Percentiles rank a stretch among this genome's conserved stretches.
phyloP scores from a whole-genome alignment of 768 basidiomycete genomes.

The Mycena vitilis region DNA sequence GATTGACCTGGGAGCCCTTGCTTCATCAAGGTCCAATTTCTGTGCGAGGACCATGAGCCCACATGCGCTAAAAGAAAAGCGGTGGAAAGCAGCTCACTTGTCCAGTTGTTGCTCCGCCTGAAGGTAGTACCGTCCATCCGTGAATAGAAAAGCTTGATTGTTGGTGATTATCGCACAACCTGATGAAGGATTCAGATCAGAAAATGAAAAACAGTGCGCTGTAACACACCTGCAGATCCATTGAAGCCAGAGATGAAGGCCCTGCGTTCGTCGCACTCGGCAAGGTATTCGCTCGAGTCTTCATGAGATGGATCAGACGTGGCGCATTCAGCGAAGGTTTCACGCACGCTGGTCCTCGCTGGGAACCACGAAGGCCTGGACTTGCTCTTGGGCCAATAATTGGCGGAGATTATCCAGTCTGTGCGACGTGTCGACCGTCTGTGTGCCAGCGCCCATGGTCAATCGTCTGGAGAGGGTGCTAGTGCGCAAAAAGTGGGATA shows the following conservation, averaged over 20 bases:
- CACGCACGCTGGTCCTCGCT: constrained; percentile 93
- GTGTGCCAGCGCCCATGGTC: constrained; percentile 40
- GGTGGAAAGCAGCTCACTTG: constrained; percentile 55
- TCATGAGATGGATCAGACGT: constrained; percentile 14
- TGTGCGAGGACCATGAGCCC: constrained; percentile 39
- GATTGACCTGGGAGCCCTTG: constrained; percentile 81
- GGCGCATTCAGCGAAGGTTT: constrained; percentile 8
- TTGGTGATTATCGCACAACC: constrained; percentile 83
- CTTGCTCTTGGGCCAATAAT: constrained; percentile 46
- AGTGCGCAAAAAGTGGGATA: not conserved
- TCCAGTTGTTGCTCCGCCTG: constrained; percentile 94
- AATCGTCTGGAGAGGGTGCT: constrained; percentile 23
- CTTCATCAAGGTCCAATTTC: constrained; percentile 95
- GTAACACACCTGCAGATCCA: constrained; percentile 83
- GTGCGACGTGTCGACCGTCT: constrained; percentile 57
- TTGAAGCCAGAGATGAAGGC: constrained; percentile 94
- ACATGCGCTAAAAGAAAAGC: not conserved
- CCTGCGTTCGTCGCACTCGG: constrained; percentile 84
- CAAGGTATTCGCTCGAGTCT: constrained; percentile 93
- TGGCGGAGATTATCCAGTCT: constrained; percentile 63
- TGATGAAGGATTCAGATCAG: constrained; percentile 42
- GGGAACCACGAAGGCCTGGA: constrained; percentile 85
- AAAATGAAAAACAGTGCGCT: constrained; percentile 2
- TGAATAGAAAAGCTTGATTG: constrained; percentile 85
- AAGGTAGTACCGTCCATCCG: constrained; percentile 95